Evolutionary conservation across 768 basidiomycete genomes (phyloP), one percentile per base, ranked within the genome.

Genomic region (Porphyrellus cyaneotinctus): DNA sequence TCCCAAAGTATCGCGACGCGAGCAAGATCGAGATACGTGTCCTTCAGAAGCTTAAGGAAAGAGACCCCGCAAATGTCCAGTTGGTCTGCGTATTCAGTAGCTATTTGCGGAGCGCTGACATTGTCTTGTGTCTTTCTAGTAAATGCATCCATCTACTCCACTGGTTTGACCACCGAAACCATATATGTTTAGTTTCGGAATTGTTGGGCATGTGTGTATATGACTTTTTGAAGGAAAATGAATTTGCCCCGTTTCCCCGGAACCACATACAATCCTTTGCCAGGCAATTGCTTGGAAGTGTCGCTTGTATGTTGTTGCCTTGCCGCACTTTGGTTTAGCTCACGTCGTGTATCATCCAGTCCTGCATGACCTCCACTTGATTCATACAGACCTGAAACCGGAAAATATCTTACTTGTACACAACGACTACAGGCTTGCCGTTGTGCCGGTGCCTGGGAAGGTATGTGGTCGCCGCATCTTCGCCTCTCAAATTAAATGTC

Each of bases 381-480:
- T 98, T 56, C 97, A 99, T 71, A 99, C 97, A 33, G 97, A 99
- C 76, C 81, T 99, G 48, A 99, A 99, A 72, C 97, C 97, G 30
- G 97, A 99, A 76, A 98, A 98, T 69, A 98, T 99, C 48, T 78
- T 99, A 23, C 82, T 99, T 47, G 94, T 95, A 18, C 81, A 85
- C 67, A 95, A 91, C 63, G 84, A 87, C 56, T 88, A 81, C 72
- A 80, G 78, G 61, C 74, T 78, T 28, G 74, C 82, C 14, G 75
- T 80, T 52, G 74, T 90, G 37, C 72, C 80, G 35, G 75, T 82
- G 41, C 76, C 83, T 35, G 82, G 84, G 50, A 91, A 88, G 79
- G 89, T 85, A 67, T 45, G 56, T 48, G 22, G 35, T 51, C 46
- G 4, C 44, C 26, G 26, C 50, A 32, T 32, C 41, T 36, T 39